A percentile compares a stretch with the other conserved stretches of the same genome.
Conservation (phyloP, 2,329 filamentous ascomycete species). For the Scytalidium lignicola region DNA sequence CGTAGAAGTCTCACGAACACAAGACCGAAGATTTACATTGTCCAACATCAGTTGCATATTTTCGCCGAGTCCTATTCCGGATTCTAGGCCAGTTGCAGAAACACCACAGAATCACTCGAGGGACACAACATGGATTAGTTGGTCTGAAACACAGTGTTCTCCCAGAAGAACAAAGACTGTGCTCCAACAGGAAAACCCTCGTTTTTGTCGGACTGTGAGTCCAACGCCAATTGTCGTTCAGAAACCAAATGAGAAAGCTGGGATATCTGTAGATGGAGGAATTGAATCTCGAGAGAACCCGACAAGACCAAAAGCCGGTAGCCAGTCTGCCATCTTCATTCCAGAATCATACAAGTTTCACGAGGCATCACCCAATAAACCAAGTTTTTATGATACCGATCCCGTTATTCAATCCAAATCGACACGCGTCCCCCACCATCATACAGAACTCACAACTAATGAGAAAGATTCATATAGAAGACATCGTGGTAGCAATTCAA, state of each 20-base stretch:
- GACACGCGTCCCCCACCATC: too few species aligned
- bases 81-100: not conserved
- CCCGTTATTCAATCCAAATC: too few species aligned
- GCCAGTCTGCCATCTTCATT: too few species aligned
- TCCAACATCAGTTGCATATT: not conserved
- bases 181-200: not conserved
- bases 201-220: constrained; percentile 7
- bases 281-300: constrained; percentile 5
- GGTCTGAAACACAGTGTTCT: constrained; percentile 22
- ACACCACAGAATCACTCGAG: not conserved
- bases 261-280: constrained; percentile 23
- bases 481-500: too few species aligned
- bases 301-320: too few species aligned
- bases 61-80: not conserved
- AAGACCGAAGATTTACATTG: too few species aligned
- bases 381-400: too few species aligned
- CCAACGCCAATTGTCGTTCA: constrained; percentile 18
- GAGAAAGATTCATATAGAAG: too few species aligned
- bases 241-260: constrained; percentile 18
- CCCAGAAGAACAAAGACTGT: constrained; percentile 2
- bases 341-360: too few species aligned
- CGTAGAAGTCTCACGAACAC: too few species aligned
- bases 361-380: too few species aligned
- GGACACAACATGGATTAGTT: constrained; percentile 16
- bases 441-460: too few species aligned